Evolutionary conservation across 2,329 filamentous ascomycete genomes (phyloP).

Genomic region (Pezicula carpinea): DNA sequence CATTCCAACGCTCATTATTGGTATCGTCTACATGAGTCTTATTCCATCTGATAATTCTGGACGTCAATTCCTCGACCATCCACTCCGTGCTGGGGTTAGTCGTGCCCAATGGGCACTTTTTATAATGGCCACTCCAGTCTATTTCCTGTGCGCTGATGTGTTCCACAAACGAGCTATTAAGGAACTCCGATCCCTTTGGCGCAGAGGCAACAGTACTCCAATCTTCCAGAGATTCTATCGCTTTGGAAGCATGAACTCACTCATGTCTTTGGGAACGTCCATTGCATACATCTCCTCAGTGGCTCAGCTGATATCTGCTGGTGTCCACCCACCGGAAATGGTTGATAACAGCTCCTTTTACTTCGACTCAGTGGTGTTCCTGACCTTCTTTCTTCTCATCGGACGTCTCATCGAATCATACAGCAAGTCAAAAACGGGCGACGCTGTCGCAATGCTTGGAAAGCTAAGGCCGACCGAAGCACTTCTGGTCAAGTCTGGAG

Average conservation of each 20-base stretch:
- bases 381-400: slow-evolving; percentile 79
- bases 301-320: slow-evolving; percentile 67
- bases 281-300: slow-evolving; percentile 85
- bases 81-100: slow-evolving; percentile 67
- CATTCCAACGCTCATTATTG: slow-evolving; percentile 81
- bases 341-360: slow-evolving; percentile 56
- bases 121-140: slow-evolving; percentile 77
- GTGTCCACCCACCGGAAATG: slow-evolving; percentile 34
- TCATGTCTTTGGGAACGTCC: slow-evolving; percentile 82
- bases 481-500: slow-evolving; percentile 47
- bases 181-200: slow-evolving; percentile 75
- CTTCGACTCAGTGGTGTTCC: slow-evolving; percentile 89
- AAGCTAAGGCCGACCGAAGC: slow-evolving; percentile 76
- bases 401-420: slow-evolving; percentile 79
- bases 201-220: slow-evolving; percentile 66
- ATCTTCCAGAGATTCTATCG: slow-evolving; percentile 74
- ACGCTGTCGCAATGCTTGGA: slow-evolving; percentile 75
- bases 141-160: slow-evolving; percentile 79
- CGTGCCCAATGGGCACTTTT: slow-evolving; percentile 77
- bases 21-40: slow-evolving; percentile 87
- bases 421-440: slow-evolving; percentile 85
- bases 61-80: slow-evolving; percentile 63
- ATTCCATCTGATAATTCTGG: slow-evolving; percentile 54
- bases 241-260: slow-evolving; percentile 96
- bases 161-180: slow-evolving; percentile 79